Base-by-base conservation (phyloP, 2,329 filamentous ascomycete genomes). In the Sarocladiaceae sp. region DNA sequence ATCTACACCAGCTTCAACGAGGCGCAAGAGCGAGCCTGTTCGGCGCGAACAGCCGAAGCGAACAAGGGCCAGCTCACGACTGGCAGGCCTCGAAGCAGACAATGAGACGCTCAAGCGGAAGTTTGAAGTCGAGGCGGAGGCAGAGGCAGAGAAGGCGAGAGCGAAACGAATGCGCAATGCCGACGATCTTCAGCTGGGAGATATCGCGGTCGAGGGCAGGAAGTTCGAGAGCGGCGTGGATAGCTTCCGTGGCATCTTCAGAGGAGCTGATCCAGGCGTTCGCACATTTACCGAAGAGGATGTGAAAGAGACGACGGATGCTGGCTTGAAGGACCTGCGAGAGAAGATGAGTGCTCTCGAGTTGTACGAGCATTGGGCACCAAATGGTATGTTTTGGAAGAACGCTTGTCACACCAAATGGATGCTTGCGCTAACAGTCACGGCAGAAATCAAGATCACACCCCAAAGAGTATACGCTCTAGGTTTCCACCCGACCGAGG, bases 241-340 rank as follows among this genome's bases (percentile, higher is more conserved):
- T 16, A 82, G 88, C 41, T 70, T 90, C 16, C 69, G 68, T 39
- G 62, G 63, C 2, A 66, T 83, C 1, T 43, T 43, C 15, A 76
- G 75, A 57, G 87, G 76, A 2, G 88, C 89, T 1, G 81, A 85
- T 51, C 88, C 89, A 0, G 88, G 91, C 39, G 75, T 88, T 44
- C 73, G 88, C 16, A 97, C 91, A 0, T 97, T 97, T 57, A 83
- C 80, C 0, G 81, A 85, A n/a, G 82, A 90, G 1, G 86, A 95
- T 61, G 76, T 93, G 4, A 82, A 83, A 48, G 80, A 88, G 50
- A 95, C 88, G 0, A 82, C 78, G 0, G 82, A 95, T 56, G 82
- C 85, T 54, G 82, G 83, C 18, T 58, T 97, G 6, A 85, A 83
- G 57, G 75, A 76, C 0, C 52, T 96, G 45, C 72, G 91, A 24